Base-by-base conservation (phyloP, 345 rosid genomes). In the Orychophragmus violaceus region DNA sequence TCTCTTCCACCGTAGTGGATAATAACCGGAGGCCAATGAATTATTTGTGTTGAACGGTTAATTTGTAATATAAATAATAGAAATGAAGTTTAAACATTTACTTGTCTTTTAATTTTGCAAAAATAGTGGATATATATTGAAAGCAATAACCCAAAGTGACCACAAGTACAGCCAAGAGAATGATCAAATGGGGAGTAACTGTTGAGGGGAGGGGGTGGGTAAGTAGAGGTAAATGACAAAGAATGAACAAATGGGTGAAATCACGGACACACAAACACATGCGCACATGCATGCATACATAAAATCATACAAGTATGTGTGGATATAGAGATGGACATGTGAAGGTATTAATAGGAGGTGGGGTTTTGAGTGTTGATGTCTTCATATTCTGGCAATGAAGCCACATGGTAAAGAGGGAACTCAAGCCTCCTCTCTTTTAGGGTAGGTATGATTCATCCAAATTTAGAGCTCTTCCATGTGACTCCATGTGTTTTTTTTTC, bases 291-390 rank as follows among this genome's bases (percentile, higher is more conserved):
- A 71, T 30, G 16, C 69, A 71, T 24, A 33, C 25, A 48, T 48
- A 48, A 28, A 48, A 48, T 28, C 39, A 36, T 36, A 49, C 52
- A 69, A 32, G 21, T 39, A 51, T 71, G 24, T 63, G 51, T 63
- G 66, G 46, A 57, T 48, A 25, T 64, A 55, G 62, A 41, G 53
- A 32, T 5, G 13, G 45, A 21, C 76, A 72, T 72, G 76, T 72
- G 76, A 72, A 49, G 23, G 18, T 69, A 72, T 72, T 64, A 72
- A 72, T 48, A 58, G 30, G 29, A 72, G 54, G 71, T 72, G 71
- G 76, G 76, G 71, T 48, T 71, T 66, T 56, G 45, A 55, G 39
- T 62, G 64, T 64, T 64, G 70, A 64, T 72, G 66, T 64, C 70
- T 72, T 64, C 75, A 63, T 63, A 57, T 63, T 55, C 27, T 56